Evolutionary conservation across 2,329 filamentous ascomycete genomes (phyloP).

Genomic region (Trichoderma oligosporum): DNA sequence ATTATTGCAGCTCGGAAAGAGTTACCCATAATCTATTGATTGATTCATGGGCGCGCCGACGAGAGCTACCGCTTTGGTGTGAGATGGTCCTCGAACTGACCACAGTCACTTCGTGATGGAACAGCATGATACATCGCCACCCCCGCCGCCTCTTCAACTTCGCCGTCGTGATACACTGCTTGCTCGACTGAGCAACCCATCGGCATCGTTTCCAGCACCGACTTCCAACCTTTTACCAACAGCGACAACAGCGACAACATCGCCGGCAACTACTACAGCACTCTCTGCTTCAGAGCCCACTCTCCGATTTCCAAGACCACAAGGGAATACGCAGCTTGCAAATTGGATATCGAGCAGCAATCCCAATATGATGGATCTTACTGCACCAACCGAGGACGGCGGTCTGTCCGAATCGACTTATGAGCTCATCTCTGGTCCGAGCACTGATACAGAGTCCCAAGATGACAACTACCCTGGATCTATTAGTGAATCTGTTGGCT

Average conservation of each 20-base stretch:
- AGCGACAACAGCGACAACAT: slow-evolving; percentile 10
- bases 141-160: slow-evolving; percentile 28
- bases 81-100: slow-evolving; percentile 29
- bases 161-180: slow-evolving; percentile 29
- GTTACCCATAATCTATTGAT: not conserved
- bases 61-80: slow-evolving; percentile 27
- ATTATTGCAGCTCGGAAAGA: not conserved
- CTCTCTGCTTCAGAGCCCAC: slow-evolving; percentile 45
- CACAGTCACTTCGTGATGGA: slow-evolving; percentile 48
- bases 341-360: slow-evolving; percentile 58
- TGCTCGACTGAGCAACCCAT: slow-evolving; percentile 25
- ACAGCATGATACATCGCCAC: slow-evolving; percentile 38
- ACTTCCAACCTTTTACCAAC: slow-evolving; percentile 14
- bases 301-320: slow-evolving; percentile 54
- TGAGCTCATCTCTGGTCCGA: slow-evolving; percentile 47
- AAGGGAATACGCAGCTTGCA: slow-evolving; percentile 53
- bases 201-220: slow-evolving; percentile 16
- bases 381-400: slow-evolving; percentile 45
- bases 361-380: slow-evolving; percentile 53
- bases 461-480: slow-evolving; percentile 47
- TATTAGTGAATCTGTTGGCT: slow-evolving; percentile 47
- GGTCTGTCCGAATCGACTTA: slow-evolving; percentile 55
- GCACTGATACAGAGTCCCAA: slow-evolving; percentile 52
- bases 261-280: slow-evolving; percentile 20
- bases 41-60: slow-evolving; percentile 23